Evolutionary conservation across 345 rosid genomes (phyloP).

Genomic region (Mallotus nudiflorus): DNA sequence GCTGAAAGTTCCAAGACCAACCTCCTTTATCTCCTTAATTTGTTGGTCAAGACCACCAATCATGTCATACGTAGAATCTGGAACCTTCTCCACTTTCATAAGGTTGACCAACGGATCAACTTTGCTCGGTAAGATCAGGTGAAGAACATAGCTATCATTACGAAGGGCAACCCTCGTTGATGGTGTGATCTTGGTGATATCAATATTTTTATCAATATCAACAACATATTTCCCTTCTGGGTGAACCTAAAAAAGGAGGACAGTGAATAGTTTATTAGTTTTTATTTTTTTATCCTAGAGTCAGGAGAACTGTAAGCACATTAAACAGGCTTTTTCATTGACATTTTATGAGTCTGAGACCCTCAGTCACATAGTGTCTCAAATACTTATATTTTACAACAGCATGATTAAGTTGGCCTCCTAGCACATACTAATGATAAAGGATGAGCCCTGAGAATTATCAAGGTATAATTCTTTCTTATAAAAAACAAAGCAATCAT

Average conservation of each 20-base stretch:
- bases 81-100: constrained; percentile 99
- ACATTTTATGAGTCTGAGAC: too few species aligned
- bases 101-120: constrained; percentile 98
- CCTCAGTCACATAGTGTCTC: too few species aligned
- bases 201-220: constrained; percentile 90
- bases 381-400: too few species aligned
- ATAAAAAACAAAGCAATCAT: too few species aligned
- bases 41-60: constrained; percentile 98
- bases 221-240: constrained; percentile 99
- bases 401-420: too few species aligned
- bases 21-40: constrained; percentile 98
- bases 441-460: too few species aligned
- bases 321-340: too few species aligned
- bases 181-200: constrained; percentile 89
- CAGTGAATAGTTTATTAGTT: neutral
- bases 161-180: constrained; percentile 98
- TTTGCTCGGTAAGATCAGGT: constrained; percentile 84
- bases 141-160: constrained; percentile 97
- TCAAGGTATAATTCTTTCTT: too few species aligned
- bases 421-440: too few species aligned
- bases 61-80: constrained; percentile 98
- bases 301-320: too few species aligned
- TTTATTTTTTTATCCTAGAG: too few species aligned
- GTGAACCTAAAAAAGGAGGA: constrained; percentile 65
- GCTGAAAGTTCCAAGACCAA: constrained; percentile 15